Evolutionary conservation across 805 yeast species (phyloP), one percentile per base, ranked within the genome.

Genomic region (Starmerella cellae): DNA sequence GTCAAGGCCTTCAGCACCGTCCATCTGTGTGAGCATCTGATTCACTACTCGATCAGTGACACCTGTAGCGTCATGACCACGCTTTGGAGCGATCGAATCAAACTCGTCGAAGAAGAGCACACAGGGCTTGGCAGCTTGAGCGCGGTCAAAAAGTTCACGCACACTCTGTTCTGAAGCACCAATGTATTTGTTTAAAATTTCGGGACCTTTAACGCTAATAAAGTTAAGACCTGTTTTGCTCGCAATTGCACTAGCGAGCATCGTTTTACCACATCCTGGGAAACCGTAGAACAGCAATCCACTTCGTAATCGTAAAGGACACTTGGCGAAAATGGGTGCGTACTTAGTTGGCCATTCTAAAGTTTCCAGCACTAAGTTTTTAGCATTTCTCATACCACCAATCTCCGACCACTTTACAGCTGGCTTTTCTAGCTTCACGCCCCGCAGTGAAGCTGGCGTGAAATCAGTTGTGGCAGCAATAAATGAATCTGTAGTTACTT

Each of bases 121-220:
- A 55, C 96, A 88, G 0, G 96, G 96, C 55, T 82, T 84, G 2
- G 95, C 95, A 20, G 94, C 80, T 57, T 81, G 91, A 1, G 97
- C 98, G 26, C 94, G 69, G 50, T 87, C 95, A 59, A 91, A 91
- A 37, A 91, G 66, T 45, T 88, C 97, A 46, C 98, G 69, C 2
- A 91, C 88, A 37, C 87, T 77, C 59, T 88, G 96, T 61, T 91
- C 98, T 27, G 94, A 82, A 0, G 97, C 96, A 54, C 98, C 98
- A 54, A 88, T 88, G 60, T 85, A 88, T 61, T 88, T 88, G 64
- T 88, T 87, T 53, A 88, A 68, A 37, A 88, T 83, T 58, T 88
- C 97, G 0, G 97, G 97, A 10, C 97, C 97, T 57, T 88, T 88
- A 36, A 88, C 80, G 1, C 94, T 80, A 22, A 88, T 87, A 58